These are phyloP conservation scores for Salvia splendens DNA, from an alignment of 257 asterid species.

Conservation along the genomic window DNA sequence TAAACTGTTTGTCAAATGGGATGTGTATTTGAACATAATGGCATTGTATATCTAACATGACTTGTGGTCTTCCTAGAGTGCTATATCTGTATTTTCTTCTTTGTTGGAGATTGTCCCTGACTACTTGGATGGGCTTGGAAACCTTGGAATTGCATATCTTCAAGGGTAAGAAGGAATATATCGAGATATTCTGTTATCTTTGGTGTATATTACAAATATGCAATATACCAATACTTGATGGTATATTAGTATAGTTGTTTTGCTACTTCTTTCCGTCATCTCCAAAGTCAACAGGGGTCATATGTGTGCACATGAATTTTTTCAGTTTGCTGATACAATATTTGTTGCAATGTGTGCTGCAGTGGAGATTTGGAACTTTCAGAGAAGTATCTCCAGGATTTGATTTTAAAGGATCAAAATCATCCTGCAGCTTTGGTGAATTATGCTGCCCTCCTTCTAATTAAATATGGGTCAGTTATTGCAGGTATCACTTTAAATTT, in stretches of 20 bases:
- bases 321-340: conserved; percentile 32
- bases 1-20: conserved; percentile 30
- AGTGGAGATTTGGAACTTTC: conserved; percentile 88
- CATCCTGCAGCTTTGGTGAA: conserved; percentile 90
- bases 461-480: conserved; percentile 72
- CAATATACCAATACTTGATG: conserved; percentile 18
- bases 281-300: conserved; percentile 4
- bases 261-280: conserved; percentile 13
- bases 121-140: conserved; percentile 92
- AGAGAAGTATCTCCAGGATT: conserved; percentile 75
- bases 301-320: conserved; percentile 3
- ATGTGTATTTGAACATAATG: conserved; percentile 21
- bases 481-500: conserved; percentile 54
- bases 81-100: conserved; percentile 77
- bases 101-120: conserved; percentile 73
- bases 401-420: conserved; percentile 85
- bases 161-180: conserved; percentile 62
- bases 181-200: conserved; percentile 16
- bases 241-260: not conserved
- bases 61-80: conserved; percentile 63
- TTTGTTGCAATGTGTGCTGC: conserved; percentile 33
- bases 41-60: conserved; percentile 33
- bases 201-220: conserved; percentile 7
- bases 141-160: conserved; percentile 89
- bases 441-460: conserved; percentile 82